Percentiles rank a stretch among this genome's conserved stretches.
These are phyloP conservation scores for Syzygium aqueum DNA, from an alignment of 345 rosid species.

Conservation along the genomic window DNA sequence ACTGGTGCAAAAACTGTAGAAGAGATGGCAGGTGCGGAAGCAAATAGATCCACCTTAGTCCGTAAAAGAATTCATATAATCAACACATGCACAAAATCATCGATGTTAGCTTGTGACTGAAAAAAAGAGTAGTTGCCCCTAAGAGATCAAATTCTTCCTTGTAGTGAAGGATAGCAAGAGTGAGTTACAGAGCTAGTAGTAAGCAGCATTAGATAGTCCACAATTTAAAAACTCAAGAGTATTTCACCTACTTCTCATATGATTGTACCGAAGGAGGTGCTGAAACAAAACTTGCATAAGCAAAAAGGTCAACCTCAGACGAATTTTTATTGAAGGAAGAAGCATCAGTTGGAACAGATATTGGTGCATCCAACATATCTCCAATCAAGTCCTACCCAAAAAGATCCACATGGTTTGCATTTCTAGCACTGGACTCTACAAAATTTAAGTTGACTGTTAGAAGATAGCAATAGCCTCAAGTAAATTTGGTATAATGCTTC, in stretches of 20 bases:
- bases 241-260: conserved; percentile 48
- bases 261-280: conserved; percentile 49
- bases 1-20: no score
- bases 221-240: background rate
- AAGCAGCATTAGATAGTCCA: background rate
- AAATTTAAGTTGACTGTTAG: background rate
- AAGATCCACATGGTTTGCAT: conserved; percentile 62
- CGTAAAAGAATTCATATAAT: conserved; percentile 9
- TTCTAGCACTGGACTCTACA: conserved; percentile 56
- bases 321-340: conserved; percentile 32
- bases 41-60: conserved; percentile 45
- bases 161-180: background rate
- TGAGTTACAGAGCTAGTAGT: background rate
- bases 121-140: background rate
- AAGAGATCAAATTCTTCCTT: background rate
- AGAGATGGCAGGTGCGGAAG: conserved; percentile 42
- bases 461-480: background rate
- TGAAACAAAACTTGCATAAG: conserved; percentile 89
- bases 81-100: background rate
- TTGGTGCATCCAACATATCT: conserved; percentile 65
- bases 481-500: background rate
- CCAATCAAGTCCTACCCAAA: conserved; percentile 73
- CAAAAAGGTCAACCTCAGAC: conserved; percentile 72
- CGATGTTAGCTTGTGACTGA: no score
- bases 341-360: conserved; percentile 26